phyloP scores from a whole-genome alignment of 352 stramenopile genomes.

The Phytophthora boehmeriae region DNA sequence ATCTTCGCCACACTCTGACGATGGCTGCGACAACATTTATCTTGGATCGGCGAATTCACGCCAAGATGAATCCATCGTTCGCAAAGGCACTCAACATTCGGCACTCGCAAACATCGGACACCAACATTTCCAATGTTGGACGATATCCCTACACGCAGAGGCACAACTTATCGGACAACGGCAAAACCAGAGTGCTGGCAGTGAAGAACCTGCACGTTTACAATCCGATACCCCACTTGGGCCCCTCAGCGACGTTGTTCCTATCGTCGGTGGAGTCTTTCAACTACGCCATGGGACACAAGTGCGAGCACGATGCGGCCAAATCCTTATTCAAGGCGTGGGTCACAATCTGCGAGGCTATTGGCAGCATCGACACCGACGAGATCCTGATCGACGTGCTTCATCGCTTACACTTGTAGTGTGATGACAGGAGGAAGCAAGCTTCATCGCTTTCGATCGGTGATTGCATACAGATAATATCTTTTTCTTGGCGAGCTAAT shows the following conservation, averaged over 20 bases:
- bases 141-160: conserved; percentile 24
- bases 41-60: conserved; percentile 22
- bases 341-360: conserved; percentile 20
- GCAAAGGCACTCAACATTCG: conserved; percentile 19
- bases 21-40: conserved; percentile 19
- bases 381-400: conserved; percentile 30
- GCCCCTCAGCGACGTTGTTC: conserved; percentile 26
- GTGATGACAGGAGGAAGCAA: neutral
- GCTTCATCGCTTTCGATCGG: neutral
- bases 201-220: conserved; percentile 38
- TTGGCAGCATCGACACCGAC: conserved; percentile 13
- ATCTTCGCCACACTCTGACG: conserved; percentile 16
- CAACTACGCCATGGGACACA: conserved; percentile 39
- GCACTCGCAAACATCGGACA: conserved; percentile 23
- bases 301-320: conserved; percentile 30
- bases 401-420: conserved; percentile 10
- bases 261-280: conserved; percentile 30
- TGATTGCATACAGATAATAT: no score
- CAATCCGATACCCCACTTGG: conserved; percentile 29
- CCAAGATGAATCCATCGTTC: conserved; percentile 20
- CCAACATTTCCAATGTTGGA: conserved; percentile 33
- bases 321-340: conserved; percentile 20
- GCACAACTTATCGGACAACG: conserved; percentile 12
- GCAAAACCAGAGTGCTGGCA: neutral
- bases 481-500: no score